These are phyloP conservation scores for Coprinopsis strossmayeri DNA, from an alignment of 768 basidiomycete genomes.

Conservation along the genomic window DNA sequence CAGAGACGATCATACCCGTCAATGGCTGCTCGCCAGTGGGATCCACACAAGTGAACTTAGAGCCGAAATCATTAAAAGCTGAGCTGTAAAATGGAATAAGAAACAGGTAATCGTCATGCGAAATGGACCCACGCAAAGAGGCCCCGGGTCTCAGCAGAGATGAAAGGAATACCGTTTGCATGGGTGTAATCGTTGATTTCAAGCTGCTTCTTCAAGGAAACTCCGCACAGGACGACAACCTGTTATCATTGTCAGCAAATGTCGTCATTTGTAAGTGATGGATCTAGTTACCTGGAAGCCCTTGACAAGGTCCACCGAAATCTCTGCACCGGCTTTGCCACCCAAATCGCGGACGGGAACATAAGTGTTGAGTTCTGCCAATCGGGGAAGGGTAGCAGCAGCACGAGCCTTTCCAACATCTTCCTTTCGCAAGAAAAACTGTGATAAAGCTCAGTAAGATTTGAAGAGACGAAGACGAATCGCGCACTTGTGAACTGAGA, in stretches of 20 bases:
- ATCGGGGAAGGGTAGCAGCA: constrained; percentile 75
- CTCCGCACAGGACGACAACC: constrained; percentile 88
- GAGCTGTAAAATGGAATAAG: constrained; percentile 40
- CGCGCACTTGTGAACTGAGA: constrained; percentile 80
- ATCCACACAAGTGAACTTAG: constrained; percentile 92
- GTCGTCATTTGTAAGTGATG: neutral
- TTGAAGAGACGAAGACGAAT: neutral
- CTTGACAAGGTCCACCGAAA: constrained; percentile 74
- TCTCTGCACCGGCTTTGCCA: constrained; percentile 67
- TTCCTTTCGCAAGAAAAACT: constrained; percentile 91
- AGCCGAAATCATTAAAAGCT: constrained; percentile 94
- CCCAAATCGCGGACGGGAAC: constrained; percentile 89
- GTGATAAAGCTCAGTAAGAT: neutral
- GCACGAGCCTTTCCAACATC: constrained; percentile 90
- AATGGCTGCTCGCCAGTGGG: constrained; percentile 96
- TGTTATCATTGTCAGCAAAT: constrained; percentile 21
- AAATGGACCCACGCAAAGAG: constrained; percentile 73
- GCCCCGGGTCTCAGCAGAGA: constrained; percentile 85
- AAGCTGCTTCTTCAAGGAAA: constrained; percentile 71
- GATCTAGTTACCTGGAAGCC: constrained; percentile 82
- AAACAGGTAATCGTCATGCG: neutral
- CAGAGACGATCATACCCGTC: constrained; percentile 91
- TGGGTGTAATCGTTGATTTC: constrained; percentile 97
- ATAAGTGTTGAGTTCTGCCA: constrained; percentile 93
- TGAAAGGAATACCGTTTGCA: constrained; percentile 82